A percentile compares a stretch with the other conserved stretches of the same genome.
Conservation (phyloP, 352 stramenopile species). For the Phytophthora capsici region DNA sequence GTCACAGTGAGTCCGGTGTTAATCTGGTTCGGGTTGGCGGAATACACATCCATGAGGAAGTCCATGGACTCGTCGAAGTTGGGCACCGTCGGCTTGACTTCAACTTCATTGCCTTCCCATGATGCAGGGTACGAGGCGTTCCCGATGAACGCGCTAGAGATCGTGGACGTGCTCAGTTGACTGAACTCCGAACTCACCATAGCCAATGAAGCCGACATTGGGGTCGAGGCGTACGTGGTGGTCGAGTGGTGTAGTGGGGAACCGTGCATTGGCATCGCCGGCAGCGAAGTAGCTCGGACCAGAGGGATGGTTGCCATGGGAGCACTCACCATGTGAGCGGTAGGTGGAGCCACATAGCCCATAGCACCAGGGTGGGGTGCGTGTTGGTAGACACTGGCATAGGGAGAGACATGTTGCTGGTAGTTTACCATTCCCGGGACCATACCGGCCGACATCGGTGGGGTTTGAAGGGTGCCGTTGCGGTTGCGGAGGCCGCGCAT, state of each 20-base stretch:
- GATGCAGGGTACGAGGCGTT: slow-evolving; percentile 39
- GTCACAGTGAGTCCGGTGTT: slow-evolving; percentile 30
- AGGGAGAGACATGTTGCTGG: slow-evolving; percentile 8
- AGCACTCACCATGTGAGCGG: slow-evolving; percentile 14
- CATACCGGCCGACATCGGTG: slow-evolving; percentile 26
- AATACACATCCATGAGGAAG: slow-evolving; percentile 83
- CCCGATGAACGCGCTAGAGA: slow-evolving; percentile 49
- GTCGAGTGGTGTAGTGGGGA: slow-evolving; percentile 20
- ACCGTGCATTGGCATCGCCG: slow-evolving; percentile 18
- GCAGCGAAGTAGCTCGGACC: slow-evolving; percentile 26
- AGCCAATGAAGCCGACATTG: slow-evolving; percentile 19
- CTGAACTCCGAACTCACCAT: slow-evolving; percentile 45
- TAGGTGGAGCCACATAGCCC: slow-evolving; percentile 10
- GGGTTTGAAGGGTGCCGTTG: slow-evolving; percentile 57
- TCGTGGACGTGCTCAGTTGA: slow-evolving; percentile 47
- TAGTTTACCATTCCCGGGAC: slow-evolving; percentile 9
- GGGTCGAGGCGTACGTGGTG: slow-evolving; percentile 8
- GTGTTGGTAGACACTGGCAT: slow-evolving; percentile 27
- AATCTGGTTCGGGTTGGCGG: slow-evolving; percentile 55
- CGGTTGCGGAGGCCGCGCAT: slow-evolving; percentile 71
- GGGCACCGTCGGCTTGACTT: slow-evolving; percentile 43
- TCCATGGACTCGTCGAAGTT: slow-evolving; percentile 86
- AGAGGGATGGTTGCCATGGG: slow-evolving; percentile 11
- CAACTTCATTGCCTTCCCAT: slow-evolving; percentile 31
- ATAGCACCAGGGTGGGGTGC: slow-evolving; percentile 19